Percentiles rank a stretch among this genome's conserved stretches.
Evolutionary conservation across 179 eudicot genomes (phyloP).

Genomic region (Spinacia oleracea): DNA sequence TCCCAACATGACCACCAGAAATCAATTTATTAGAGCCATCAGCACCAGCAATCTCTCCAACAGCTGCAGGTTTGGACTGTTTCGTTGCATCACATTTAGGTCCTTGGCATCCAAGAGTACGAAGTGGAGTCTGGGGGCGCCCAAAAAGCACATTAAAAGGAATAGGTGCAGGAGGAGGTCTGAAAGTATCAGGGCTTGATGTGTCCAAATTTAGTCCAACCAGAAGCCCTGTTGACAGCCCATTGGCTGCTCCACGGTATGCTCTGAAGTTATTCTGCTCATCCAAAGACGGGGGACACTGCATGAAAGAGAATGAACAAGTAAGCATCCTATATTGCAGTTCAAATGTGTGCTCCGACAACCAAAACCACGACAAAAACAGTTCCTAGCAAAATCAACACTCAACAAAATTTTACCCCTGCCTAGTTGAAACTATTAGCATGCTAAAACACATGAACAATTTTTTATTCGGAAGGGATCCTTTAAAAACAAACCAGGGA

Average conservation of each 20-base stretch:
- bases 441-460: neutral
- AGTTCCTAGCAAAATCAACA: neutral
- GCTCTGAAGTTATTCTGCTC: constrained; percentile 60
- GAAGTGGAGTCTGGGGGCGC: constrained; percentile 45
- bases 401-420: neutral
- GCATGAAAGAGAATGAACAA: constrained; percentile 28
- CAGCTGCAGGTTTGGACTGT: constrained; percentile 34
- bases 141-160: constrained; percentile 79
- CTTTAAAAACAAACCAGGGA: neutral
- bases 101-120: constrained; percentile 38
- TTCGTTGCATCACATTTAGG: constrained; percentile 29
- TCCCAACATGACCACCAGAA: constrained; percentile 30
- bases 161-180: constrained; percentile 80
- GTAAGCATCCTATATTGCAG: neutral
- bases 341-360: neutral
- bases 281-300: constrained; percentile 76
- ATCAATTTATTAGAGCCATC: constrained; percentile 30
- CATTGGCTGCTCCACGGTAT: constrained; percentile 48
- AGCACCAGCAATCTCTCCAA: constrained; percentile 22
- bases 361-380: neutral
- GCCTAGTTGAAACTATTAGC: neutral
- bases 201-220: constrained; percentile 71
- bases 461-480: neutral
- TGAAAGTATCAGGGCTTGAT: constrained; percentile 77
- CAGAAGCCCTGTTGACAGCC: constrained; percentile 53